These are phyloP conservation scores for Sphaerostilbella broomeana DNA, from an alignment of 2,329 filamentous ascomycete species.

Conservation along the genomic window DNA sequence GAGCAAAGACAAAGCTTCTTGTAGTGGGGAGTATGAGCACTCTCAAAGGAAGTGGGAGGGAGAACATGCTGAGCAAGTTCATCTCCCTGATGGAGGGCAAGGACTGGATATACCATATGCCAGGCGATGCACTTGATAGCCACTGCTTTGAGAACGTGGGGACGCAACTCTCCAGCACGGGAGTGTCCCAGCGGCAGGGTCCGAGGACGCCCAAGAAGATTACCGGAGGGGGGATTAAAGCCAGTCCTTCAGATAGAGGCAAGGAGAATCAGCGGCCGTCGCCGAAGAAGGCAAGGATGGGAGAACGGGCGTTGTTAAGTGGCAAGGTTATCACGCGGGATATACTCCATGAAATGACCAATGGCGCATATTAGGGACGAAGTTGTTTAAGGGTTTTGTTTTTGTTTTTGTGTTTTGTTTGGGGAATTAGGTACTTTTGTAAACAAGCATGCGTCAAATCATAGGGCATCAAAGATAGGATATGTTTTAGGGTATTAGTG, in stretches of 20 bases:
- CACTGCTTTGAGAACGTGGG: constrained; percentile 60
- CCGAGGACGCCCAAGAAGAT: constrained; percentile 26
- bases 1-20: constrained; percentile 85
- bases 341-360: constrained; percentile 66
- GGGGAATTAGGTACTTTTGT: constrained; percentile 10
- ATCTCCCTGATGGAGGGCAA: constrained; percentile 69
- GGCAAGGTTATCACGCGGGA: constrained; percentile 65
- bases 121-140: constrained; percentile 52
- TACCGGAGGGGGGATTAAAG: constrained; percentile 14
- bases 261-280: constrained; percentile 43
- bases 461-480: background rate
- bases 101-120: constrained; percentile 75
- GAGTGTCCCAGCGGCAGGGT: constrained; percentile 23
- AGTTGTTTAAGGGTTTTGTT: constrained; percentile 2
- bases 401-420: background rate
- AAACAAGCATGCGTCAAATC: background rate
- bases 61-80: constrained; percentile 72
- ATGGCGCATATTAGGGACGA: constrained; percentile 32
- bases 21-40: constrained; percentile 79
- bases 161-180: constrained; percentile 41
- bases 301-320: constrained; percentile 56
- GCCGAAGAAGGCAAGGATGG: constrained; percentile 52
- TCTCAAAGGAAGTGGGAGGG: constrained; percentile 62
- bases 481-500: constrained; percentile 5
- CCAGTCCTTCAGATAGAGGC: constrained; percentile 27